Base-by-base conservation (phyloP, 192 early-diverging fungal genomes). In the Backusella mclennaniae region DNA sequence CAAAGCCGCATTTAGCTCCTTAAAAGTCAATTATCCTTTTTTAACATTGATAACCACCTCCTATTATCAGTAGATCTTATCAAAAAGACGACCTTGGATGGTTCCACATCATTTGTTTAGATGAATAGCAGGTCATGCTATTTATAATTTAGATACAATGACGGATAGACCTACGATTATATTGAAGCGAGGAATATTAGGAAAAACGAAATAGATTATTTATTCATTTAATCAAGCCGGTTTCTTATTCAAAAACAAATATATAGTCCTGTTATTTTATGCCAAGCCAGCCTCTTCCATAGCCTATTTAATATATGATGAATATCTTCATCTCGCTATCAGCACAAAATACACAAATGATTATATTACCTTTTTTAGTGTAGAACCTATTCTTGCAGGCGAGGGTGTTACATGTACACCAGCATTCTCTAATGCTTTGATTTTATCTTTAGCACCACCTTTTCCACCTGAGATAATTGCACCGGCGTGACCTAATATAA, bases 391-490 rank as follows among this genome's bases (percentile, higher is more conserved):
- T 90, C 97, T 95, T 31, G 98, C 96, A 23, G 98, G 98, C 69
- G 93, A 95, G 78, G 93, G 88, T 67, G 96, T 93, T 4, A 99
- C 96, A 76, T 90, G 74, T 35, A 98, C 97, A 73, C 95, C 95
- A 71, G 96, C 98, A 73, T 83, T 84, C 82, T 99, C 96, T 46
- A 99, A 87, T 9, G 98, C 96, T 83, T 89, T 89, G 83, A 99
- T 96, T 92, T 99, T 99, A 91, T 97, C 97, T 76, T 96, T 91
- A 12, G 98, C 97, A 77, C 92, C 93, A 70, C 97, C 98, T 88
- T 99, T 99, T 73, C 98, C 97, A 84, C 98, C 98, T 36, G 97
- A 90, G 80, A 99, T 98, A 81, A 99, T 99, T 73, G 97, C 97
- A 73, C 98, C 98, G 71, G 98, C 98, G 79, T 99, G 98, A 78